Conservation (phyloP, 805 yeast species). For the Saccharomycopsis microspora region DNA sequence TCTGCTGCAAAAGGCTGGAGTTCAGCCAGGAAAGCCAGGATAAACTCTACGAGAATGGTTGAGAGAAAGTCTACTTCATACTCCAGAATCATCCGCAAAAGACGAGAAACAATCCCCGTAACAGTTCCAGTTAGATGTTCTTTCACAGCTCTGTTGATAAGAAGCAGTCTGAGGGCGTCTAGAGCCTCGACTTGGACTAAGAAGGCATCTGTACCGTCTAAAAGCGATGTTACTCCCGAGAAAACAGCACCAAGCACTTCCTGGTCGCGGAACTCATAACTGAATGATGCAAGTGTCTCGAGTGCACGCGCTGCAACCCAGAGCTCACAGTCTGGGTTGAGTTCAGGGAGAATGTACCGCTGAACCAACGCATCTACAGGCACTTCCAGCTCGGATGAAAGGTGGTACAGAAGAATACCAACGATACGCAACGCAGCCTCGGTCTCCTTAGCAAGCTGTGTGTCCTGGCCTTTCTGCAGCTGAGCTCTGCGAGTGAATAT, state of each 20-base stretch:
- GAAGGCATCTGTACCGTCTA: slow-evolving; percentile 28
- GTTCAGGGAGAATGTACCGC: slow-evolving; percentile 51
- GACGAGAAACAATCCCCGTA: slow-evolving; percentile 70
- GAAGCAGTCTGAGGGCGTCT: slow-evolving; percentile 71
- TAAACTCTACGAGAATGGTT: slow-evolving; percentile 92
- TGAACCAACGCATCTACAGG: slow-evolving; percentile 57
- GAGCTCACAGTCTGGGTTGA: slow-evolving; percentile 36
- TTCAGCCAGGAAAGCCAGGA: slow-evolving; percentile 76
- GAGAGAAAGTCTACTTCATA: slow-evolving; percentile 81
- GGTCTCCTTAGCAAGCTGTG: slow-evolving; percentile 44
- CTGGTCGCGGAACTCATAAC: slow-evolving; percentile 26
- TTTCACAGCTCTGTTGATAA: slow-evolving; percentile 57
- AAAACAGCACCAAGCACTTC: slow-evolving; percentile 28
- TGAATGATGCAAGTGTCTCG: slow-evolving; percentile 39
- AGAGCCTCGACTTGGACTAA: slow-evolving; percentile 86
- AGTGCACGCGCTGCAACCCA: slow-evolving; percentile 65
- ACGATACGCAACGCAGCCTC: slow-evolving; percentile 78
- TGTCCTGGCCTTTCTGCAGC: slow-evolving; percentile 12
- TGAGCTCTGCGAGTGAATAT: slow-evolving; percentile 36
- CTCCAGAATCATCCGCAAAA: slow-evolving; percentile 63
- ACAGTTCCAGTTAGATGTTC: slow-evolving; percentile 62
- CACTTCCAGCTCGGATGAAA: slow-evolving; percentile 34
- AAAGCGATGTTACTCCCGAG: slow-evolving; percentile 25
- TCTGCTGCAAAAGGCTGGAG: slow-evolving; percentile 80
- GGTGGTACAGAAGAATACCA: slow-evolving; percentile 51